Percentiles rank a stretch among this genome's conserved stretches.
Conservation (phyloP, 768 basidiomycete genomes). For the Dioszegia hungarica region DNA sequence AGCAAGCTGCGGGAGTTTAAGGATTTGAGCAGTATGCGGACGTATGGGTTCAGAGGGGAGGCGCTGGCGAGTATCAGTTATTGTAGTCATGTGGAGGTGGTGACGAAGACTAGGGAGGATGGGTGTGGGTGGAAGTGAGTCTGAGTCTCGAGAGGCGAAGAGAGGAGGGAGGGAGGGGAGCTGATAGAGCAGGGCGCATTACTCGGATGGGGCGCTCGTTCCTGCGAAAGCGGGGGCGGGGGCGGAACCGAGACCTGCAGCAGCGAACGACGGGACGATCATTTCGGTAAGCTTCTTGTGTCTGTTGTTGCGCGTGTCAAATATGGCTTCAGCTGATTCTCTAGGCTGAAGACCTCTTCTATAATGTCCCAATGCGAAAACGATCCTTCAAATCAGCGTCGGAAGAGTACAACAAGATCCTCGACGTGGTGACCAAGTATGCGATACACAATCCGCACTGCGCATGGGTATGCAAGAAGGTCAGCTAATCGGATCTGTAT, state of each 20-base stretch:
- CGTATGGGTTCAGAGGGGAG: conserved; percentile 96
- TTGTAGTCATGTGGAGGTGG: conserved; percentile 77
- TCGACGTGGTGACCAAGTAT: conserved; percentile 88
- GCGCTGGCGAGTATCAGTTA: conserved; percentile 94
- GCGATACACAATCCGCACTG: conserved; percentile 87
- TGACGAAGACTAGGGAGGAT: conserved; percentile 82
- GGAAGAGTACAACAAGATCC: conserved; percentile 85
- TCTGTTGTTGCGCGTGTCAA: background rate
- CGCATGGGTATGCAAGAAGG: conserved; percentile 89
- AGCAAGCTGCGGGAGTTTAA: conserved; percentile 83
- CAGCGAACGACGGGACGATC: conserved; percentile 90
- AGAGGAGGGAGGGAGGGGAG: background rate
- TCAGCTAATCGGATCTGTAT: conserved; percentile 47
- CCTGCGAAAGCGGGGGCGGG: conserved; percentile 66
- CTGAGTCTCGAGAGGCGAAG: background rate
- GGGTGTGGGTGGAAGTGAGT: conserved; percentile 88
- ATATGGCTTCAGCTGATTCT: background rate
- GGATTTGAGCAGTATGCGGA: conserved; percentile 74
- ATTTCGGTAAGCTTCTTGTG: conserved; percentile 59
- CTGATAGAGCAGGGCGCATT: conserved; percentile 62
- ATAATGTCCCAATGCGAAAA: conserved; percentile 81
- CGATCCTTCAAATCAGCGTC: conserved; percentile 75
- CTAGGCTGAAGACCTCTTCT: conserved; percentile 93
- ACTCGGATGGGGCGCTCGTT: conserved; percentile 69
- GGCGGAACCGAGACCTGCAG: conserved; percentile 77